Evolutionary conservation across 169 alveolate genomes (phyloP), one percentile per base, ranked within the genome.

Genomic region (Eimeria sp.): DNA sequence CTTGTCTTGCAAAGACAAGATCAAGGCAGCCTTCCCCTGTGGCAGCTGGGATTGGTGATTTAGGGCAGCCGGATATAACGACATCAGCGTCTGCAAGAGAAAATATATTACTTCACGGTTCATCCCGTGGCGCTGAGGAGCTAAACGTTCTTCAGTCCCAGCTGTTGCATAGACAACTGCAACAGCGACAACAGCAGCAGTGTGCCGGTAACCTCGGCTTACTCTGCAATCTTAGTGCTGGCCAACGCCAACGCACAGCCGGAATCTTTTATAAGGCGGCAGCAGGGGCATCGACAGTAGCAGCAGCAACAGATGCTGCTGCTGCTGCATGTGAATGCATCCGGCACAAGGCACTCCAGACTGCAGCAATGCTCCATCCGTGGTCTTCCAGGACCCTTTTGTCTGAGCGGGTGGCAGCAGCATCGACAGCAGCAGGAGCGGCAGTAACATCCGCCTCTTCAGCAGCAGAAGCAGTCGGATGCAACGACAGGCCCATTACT

Each of bases 271-370:
- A 52, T 54, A 78, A 27, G 68, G 68, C 88, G 1, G 68, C 88
- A 14, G 49, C 25, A 49, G 88, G 40, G 13, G 68, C 30, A 6
- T 78, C 88, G n/a, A n/a, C 66, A 78, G 68, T 30, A 52, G 68
- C 88, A 78, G 49, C 78, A 27, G 85, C 62, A 77, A 68, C 88
- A 11, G 68, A 52, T n/a, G 66, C 71, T 9, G 43, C 88, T n/a
- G 88, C 88, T 78, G 88, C 30, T 52, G 88, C 88, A n/a, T 78
- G 88, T 68, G n/a, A 46, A n/a, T 78, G 71, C 16, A 66, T 46
- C 49, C 66, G 46, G 46, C 88, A 78, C 68, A 78, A 52, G 68
- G 88, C 88, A 52, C 49, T 68, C 68, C 62, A 78, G 49, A 30
- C 88, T 49, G 68, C 88, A n/a, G 88, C 71, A 78, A 43, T 52